Base-by-base conservation (phyloP, 306 rosid genomes). In the Vigna trinervia region DNA sequence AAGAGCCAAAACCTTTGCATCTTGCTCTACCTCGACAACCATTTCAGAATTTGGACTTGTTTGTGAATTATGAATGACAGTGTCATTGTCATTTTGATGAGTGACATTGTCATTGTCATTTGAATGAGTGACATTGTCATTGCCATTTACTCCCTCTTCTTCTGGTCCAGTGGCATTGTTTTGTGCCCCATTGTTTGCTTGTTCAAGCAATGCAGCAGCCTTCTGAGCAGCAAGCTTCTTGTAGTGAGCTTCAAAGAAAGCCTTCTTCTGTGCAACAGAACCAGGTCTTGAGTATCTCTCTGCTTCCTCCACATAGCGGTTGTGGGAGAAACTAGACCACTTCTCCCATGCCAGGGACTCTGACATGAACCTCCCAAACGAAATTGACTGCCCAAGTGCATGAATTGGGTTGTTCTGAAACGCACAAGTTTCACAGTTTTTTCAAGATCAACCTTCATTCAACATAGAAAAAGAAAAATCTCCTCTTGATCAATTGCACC, bases 161-260 rank as follows among this genome's bases (percentile, higher is more conserved):
- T 83, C 80, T 51, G 82, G 54, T 68, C 22, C 59, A 5, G 63
- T 17, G 61, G 26, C 78, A 78, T 74, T 68, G n/a, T 83, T 57
- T 1, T 82, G 84, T 14, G 80, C 48, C 20, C 80, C 89, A 45
- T 83, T 73, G 54, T 89, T 86, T 10, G 52, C 89, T 81, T 89
- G 94, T 73, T 86, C 97, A 73, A 90, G 97, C 85, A 93, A 81
- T 9, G 91, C 92, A 2, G 97, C 84, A 7, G 78, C 82, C 8
- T 87, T 87, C 60, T 91, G 92, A 83, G 98, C 97, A 19, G 98
- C 98, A 39, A 95, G 74, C 59, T 88, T 95, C 86, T 86, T 95
- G 90, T 95, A 95, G 75, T 95, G 98, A 62, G 97, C 98, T 87
- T 95, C 98, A 85, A 95, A 95, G 90, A 95, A 95, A 54, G 98